Conservation (phyloP, 352 stramenopile species). For the Phytophthora macrochlamydospora region DNA sequence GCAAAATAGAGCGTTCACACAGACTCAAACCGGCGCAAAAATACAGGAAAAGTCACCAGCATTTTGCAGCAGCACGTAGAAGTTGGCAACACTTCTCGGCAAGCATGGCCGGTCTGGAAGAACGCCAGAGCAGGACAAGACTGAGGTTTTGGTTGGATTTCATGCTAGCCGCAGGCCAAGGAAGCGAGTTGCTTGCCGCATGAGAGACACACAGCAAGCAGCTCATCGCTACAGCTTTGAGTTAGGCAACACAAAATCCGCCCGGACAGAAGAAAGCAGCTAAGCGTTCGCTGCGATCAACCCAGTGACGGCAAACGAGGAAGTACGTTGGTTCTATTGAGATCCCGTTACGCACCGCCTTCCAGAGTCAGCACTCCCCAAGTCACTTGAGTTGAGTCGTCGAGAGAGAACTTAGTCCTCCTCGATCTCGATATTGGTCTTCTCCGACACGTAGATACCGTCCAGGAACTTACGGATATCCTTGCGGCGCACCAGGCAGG, state of each 20-base stretch:
- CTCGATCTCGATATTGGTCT: constrained; percentile 85
- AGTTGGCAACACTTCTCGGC: too few relatives aligned
- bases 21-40: neutral
- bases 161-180: constrained; percentile 42
- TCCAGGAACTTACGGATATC: constrained; percentile 99
- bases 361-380: constrained; percentile 32
- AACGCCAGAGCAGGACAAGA: constrained; percentile 3
- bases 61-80: too few relatives aligned
- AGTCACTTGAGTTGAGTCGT: neutral
- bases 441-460: constrained; percentile 99
- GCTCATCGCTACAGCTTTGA: constrained; percentile 20
- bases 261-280: constrained; percentile 91
- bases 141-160: constrained; percentile 37
- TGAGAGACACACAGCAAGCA: constrained; percentile 1
- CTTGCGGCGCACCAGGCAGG: constrained; percentile 86
- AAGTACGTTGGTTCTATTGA: constrained; percentile 52
- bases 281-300: constrained; percentile 68
- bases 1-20: constrained; percentile 32
- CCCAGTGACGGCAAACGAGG: constrained; percentile 85
- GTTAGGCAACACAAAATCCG: constrained; percentile 82
- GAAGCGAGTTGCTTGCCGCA: constrained; percentile 9
- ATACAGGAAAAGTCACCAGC: constrained; percentile 1
- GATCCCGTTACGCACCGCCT: constrained; percentile 41
- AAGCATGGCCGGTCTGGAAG: neutral
- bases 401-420: constrained; percentile 48